Percentiles rank a stretch among this genome's conserved stretches.
Conservation (phyloP, 2,329 filamentous ascomycete genomes). For the Colletotrichum zoysiae region DNA sequence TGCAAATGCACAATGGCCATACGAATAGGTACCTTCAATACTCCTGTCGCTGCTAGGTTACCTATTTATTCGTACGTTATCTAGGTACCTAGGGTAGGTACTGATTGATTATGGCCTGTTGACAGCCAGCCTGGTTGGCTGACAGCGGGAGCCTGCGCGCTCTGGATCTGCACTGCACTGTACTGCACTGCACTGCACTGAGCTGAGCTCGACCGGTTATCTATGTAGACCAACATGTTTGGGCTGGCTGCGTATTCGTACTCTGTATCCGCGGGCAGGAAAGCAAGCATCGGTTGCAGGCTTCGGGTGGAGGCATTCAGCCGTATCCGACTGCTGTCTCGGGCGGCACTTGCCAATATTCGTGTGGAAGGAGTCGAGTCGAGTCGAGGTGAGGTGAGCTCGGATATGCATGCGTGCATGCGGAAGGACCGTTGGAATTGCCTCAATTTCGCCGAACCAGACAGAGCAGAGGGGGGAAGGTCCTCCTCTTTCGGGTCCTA, state of each 20-base stretch:
- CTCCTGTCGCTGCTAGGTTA: not conserved
- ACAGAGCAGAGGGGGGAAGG: not conserved
- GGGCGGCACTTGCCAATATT: not conserved
- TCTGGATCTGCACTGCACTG: constrained; percentile 1
- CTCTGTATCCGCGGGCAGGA: no score
- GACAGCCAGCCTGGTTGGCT: constrained; percentile 10
- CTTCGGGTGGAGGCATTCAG: not conserved
- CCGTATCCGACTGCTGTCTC: constrained; percentile 12
- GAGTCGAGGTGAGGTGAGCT: no score
- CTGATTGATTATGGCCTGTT: not conserved
- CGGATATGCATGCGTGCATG: no score
- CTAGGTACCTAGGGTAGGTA: no score
- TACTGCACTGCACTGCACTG: no score
- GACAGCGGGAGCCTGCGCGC: constrained; percentile 19
- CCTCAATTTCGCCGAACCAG: not conserved
- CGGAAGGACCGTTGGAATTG: constrained; percentile 5
- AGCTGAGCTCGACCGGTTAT: not conserved
- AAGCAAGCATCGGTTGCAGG: not conserved
- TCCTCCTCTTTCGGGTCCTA: not conserved
- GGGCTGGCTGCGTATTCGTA: no score
- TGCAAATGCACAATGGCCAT: no score
- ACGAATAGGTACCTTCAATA: no score
- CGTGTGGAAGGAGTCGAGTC: no score
- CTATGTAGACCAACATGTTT: not conserved
- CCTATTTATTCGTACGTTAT: no score